Base-by-base conservation (phyloP, 2,329 filamentous ascomycete genomes). In the Aspergillus sp. region DNA sequence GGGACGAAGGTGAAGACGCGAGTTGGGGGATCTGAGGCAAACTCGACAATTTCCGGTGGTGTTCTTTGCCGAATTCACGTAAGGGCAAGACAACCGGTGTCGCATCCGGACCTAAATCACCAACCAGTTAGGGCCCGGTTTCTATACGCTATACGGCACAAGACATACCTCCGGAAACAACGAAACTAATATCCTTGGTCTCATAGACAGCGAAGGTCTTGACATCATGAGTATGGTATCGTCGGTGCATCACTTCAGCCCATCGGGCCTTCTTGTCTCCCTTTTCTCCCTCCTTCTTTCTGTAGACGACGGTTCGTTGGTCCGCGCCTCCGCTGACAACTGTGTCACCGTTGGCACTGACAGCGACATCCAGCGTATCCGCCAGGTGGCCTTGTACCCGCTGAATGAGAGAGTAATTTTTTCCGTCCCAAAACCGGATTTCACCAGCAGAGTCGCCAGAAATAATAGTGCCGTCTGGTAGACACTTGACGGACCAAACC, bases 381-480 rank as follows among this genome's bases (percentile, higher is more conserved):
- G 91, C 88, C 55, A 88, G 83, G 62, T 98, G 93, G 28, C 85
- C 83, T 60, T 89, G 83, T 46, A 98, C 80, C 43, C 90, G 79
- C 63, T 98, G 93, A 33, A 82, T 78, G 57, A 95, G 81, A 4
- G 89, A 90, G 65, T 91, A 95, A 45, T 88, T 94, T 70, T 86
- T 90, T 47, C 88, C 88, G 63, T 94, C 88, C 85, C 90, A 98
- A 62, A 97, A 87, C 54, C 88, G 83, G 36, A 98, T 77, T 63
- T 97, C 89, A 30, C 93, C 93, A 4, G 89, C 90, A 3, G 93
- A 97, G 65, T 98, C 93, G 43, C 88, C 93, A 1, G 90, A 95
- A 8, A 97, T 83, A 51, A 98, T 93, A 55, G 93, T 88, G 43
- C 89, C 90, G 59, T 87, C 86, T 7, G 85, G 80, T 30, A 97